Conservation (phyloP, 352 stramenopile species). For the Globisporangium sylvaticum region DNA sequence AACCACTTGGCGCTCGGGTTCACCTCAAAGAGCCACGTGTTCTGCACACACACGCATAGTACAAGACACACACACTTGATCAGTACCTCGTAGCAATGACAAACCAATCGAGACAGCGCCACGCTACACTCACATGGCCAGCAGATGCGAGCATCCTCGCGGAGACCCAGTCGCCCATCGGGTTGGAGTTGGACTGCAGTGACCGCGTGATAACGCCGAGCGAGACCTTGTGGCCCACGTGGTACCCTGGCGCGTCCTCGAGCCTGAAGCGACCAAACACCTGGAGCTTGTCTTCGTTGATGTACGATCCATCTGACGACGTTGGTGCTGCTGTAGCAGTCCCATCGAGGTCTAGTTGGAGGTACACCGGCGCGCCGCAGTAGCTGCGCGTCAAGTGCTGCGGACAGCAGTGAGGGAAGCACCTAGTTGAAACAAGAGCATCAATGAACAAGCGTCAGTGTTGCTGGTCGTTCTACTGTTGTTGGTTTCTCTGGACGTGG, state of each 20-base stretch:
- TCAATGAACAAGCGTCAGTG: no score
- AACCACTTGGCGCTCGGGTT: constrained; percentile 6
- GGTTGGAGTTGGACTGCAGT: not conserved
- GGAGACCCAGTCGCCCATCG: not conserved
- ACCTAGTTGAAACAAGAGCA: no score
- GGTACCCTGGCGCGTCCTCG: not conserved
- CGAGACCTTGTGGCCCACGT: not conserved
- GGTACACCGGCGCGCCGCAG: not conserved
- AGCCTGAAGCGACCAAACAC: constrained; percentile 8
- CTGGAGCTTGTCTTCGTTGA: not conserved
- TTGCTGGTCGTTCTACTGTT: no score
- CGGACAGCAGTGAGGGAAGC: not conserved
- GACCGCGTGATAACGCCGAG: not conserved
- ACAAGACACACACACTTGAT: no score
- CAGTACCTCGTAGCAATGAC: not conserved
- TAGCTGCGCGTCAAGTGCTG: not conserved
- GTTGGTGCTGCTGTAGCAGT: not conserved
- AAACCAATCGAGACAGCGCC: not conserved
- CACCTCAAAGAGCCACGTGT: constrained; percentile 10
- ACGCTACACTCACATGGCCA: not conserved
- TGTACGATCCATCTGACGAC: not conserved
- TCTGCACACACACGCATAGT: no score
- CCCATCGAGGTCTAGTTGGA: not conserved
- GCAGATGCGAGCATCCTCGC: constrained; percentile 4
- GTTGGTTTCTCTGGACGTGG: no score